Conservation (phyloP, 2,329 filamentous ascomycete species). For the Paecilomyces sp. region DNA sequence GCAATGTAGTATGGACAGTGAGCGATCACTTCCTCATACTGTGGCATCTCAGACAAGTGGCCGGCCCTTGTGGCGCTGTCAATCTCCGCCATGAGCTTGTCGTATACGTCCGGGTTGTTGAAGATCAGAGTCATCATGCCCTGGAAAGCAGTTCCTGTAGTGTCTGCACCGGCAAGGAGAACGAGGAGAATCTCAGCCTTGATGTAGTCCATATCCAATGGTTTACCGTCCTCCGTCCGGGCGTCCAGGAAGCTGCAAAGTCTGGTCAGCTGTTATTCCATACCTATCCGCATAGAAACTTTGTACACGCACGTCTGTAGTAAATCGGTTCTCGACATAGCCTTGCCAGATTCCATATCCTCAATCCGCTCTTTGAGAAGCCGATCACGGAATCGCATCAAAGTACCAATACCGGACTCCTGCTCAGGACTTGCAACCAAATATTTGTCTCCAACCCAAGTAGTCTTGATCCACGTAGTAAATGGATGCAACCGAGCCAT, state of each 20-base stretch:
- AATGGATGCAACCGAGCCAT: conserved; percentile 48
- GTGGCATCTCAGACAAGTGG: conserved; percentile 14
- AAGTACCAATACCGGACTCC: conserved; percentile 46
- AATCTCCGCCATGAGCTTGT: conserved; percentile 43
- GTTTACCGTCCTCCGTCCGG: conserved; percentile 38
- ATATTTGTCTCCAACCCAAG: conserved; percentile 40
- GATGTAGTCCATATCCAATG: conserved; percentile 45
- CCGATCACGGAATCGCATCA: conserved; percentile 53
- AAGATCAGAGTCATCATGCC: conserved; percentile 41
- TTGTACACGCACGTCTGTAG: conserved; percentile 40
- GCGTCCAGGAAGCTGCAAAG: conserved; percentile 30
- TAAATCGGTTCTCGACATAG: conserved; percentile 42
- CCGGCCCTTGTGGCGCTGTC: conserved; percentile 28
- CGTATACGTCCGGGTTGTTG: conserved; percentile 33
- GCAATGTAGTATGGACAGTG: conserved; percentile 44
- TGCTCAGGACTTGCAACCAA: conserved; percentile 49
- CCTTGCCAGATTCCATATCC: conserved; percentile 42
- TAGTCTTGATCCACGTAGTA: conserved; percentile 49
- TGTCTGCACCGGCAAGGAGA: conserved; percentile 47
- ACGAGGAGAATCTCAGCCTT: conserved; percentile 49
- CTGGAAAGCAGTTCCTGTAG: conserved; percentile 46
- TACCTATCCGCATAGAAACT: not conserved
- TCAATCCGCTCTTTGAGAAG: conserved; percentile 43
- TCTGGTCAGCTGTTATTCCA: not conserved
- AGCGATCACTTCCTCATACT: conserved; percentile 37